A percentile compares a stretch with the other conserved stretches of the same genome.
Conservation (phyloP, 2,329 filamentous ascomycete species). For the Dendryphion nanum region DNA sequence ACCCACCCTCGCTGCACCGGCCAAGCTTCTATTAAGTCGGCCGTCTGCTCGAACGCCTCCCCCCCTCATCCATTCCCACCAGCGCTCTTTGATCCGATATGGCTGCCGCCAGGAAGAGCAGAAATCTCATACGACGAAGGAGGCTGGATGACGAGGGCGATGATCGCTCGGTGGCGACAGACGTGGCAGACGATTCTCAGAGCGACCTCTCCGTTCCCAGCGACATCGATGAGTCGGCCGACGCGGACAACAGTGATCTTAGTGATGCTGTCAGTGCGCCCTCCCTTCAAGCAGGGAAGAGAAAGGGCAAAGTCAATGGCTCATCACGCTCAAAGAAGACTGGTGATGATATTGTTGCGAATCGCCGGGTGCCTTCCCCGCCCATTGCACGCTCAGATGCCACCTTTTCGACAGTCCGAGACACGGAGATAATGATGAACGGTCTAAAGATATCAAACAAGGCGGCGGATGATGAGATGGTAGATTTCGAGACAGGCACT, state of each 20-base stretch:
- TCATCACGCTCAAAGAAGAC: constrained; percentile 28
- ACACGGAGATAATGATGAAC: constrained; percentile 63
- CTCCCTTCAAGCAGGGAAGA: constrained; percentile 35
- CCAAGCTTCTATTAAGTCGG: constrained; percentile 19
- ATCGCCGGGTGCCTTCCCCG: constrained; percentile 29
- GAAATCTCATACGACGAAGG: constrained; percentile 37
- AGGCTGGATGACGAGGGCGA: constrained; percentile 41
- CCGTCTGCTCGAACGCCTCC: constrained; percentile 9
- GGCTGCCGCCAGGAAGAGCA: constrained; percentile 37
- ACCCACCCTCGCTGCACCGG: constrained; percentile 8
- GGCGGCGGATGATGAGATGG: constrained; percentile 40
- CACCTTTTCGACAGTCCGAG: constrained; percentile 47
- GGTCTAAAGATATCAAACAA: constrained; percentile 52
- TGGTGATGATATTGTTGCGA: constrained; percentile 20
- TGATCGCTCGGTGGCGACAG: constrained; percentile 44
- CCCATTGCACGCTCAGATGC: constrained; percentile 38
- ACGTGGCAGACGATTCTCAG: constrained; percentile 60
- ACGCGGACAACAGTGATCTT: constrained; percentile 58
- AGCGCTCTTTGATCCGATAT: constrained; percentile 19
- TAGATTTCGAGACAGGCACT: constrained; percentile 52
- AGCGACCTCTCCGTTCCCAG: constrained; percentile 60
- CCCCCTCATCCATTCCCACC: constrained; percentile 9
- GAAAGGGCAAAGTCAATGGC: constrained; percentile 39
- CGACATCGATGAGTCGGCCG: constrained; percentile 58
- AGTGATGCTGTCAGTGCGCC: constrained; percentile 51